Conservation (phyloP, 768 basidiomycete genomes). For the Rhizopogon roseolus region DNA sequence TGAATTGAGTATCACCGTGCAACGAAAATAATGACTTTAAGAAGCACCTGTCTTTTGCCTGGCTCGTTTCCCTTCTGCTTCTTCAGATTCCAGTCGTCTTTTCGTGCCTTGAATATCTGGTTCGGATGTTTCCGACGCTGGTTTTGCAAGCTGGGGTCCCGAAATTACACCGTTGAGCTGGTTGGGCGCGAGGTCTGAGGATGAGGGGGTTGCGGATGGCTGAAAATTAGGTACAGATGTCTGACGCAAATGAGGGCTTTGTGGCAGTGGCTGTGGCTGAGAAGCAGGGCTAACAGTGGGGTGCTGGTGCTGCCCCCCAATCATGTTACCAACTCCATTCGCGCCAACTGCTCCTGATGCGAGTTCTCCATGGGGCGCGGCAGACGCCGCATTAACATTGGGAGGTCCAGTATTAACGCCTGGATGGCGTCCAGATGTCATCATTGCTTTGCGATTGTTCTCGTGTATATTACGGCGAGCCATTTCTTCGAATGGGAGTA, state of each 20-base stretch:
- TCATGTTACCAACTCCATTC: constrained; percentile 12
- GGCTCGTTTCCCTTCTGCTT: constrained; percentile 62
- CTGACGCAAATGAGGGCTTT: constrained; percentile 25
- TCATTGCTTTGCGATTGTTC: constrained; percentile 51
- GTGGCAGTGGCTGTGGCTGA: constrained; percentile 23
- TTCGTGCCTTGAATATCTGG: constrained; percentile 64
- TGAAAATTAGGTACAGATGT: constrained; percentile 9
- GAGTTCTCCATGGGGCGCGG: constrained; percentile 8
- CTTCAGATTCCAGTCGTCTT: constrained; percentile 65
- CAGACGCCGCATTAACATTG: constrained; percentile 13
- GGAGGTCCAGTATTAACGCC: constrained; percentile 7
- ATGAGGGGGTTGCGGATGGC: background rate
- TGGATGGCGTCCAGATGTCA: constrained; percentile 32
- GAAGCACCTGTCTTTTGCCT: constrained; percentile 65
- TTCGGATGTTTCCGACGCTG: constrained; percentile 31
- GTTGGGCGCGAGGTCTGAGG: background rate
- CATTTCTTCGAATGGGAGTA: constrained; percentile 68
- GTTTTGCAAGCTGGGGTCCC: background rate
- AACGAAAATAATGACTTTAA: constrained; percentile 16
- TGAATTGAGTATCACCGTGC: constrained; percentile 21
- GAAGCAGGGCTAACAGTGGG: constrained; percentile 13
- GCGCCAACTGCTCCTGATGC: constrained; percentile 17
- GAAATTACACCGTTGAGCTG: constrained; percentile 8
- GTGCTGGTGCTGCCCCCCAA: constrained; percentile 23
- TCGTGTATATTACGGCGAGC: constrained; percentile 61